Conservation (phyloP, 208 protist genomes). For the Leishmania lainsoni region DNA sequence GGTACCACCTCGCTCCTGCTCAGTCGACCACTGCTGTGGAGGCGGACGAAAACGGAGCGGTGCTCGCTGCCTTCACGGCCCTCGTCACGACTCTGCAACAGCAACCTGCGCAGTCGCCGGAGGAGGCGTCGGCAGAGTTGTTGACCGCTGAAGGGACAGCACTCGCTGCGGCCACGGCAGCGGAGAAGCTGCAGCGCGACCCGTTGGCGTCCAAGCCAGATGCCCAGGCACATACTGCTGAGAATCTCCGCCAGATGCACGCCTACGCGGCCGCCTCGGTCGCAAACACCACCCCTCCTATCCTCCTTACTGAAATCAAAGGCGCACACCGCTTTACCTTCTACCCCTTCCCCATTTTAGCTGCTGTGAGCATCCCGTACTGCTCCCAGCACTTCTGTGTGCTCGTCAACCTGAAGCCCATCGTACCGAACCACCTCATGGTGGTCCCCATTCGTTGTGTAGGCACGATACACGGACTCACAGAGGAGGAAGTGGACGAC, state of each 20-base stretch:
- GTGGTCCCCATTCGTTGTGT: conserved; percentile 83
- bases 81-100: conserved; percentile 39
- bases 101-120: conserved; percentile 16
- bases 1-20: conserved; percentile 21
- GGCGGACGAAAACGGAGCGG: background rate
- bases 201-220: conserved; percentile 29
- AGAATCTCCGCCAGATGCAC: conserved; percentile 33
- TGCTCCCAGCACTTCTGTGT: conserved; percentile 69
- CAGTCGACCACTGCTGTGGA: background rate
- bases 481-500: conserved; percentile 71
- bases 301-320: background rate
- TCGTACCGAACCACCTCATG: conserved; percentile 80
- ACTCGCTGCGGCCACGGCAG: conserved; percentile 14
- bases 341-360: conserved; percentile 53
- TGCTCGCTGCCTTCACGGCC: conserved; percentile 31
- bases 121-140: conserved; percentile 17
- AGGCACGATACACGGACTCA: conserved; percentile 66
- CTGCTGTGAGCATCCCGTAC: conserved; percentile 56
- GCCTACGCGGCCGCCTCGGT: conserved; percentile 3
- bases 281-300: background rate
- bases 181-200: conserved; percentile 37
- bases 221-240: conserved; percentile 28
- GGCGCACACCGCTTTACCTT: conserved; percentile 41
- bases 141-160: conserved; percentile 12
- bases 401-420: conserved; percentile 83